Evolutionary conservation across 495 filamentous ascomycete genomes (phyloP), one percentile per base, ranked within the genome.

Genomic region (Aspergillus olivimuriae): DNA sequence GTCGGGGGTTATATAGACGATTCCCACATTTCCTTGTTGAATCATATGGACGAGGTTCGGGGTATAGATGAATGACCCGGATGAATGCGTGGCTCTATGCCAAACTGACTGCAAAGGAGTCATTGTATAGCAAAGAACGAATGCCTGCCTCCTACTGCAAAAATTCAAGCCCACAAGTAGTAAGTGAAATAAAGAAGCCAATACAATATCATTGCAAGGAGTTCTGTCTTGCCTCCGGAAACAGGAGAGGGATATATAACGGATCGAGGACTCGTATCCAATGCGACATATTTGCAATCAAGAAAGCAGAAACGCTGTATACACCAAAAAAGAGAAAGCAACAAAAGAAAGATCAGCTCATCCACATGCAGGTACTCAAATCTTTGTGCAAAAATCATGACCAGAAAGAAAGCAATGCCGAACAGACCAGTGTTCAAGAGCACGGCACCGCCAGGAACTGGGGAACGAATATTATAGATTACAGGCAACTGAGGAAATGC

Each of bases 401-500:
- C 11, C 11, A 11, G 24, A 28, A 28, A 11, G 24, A 11, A 11
- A 28, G 11, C 24, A 28, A 28, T 28, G 5, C 24, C 5, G 24
- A 28, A 28, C 24, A 28, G 24, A 28, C 24, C 24, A 28, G 24
- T 28, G 24, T 28, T 28, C 24, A 28, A 11, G 24, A 11, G 11
- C 24, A 28, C 24, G 11, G 24, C 24, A 28, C 24, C 24, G 5
- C 24, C n/a, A n/a, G 11, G 24, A 28, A 28, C 24, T 11, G 11
- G 11, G 24, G 11, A 28, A 28, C 24, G 33, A 20, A 38, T 33
- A 57, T 57, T 51, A 57, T 50, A 57, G 26, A 50, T 52, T 53
- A 57, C 47, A 53, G 34, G 39, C 41, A 41, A n/a, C n/a, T n/a
- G n/a, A n/a, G 19, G 43, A 32, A 5, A 20, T 28, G 22, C 17